phyloP scores from a whole-genome alignment of 192 early-diverging fungal species.

The Glomus cerebriforme region DNA sequence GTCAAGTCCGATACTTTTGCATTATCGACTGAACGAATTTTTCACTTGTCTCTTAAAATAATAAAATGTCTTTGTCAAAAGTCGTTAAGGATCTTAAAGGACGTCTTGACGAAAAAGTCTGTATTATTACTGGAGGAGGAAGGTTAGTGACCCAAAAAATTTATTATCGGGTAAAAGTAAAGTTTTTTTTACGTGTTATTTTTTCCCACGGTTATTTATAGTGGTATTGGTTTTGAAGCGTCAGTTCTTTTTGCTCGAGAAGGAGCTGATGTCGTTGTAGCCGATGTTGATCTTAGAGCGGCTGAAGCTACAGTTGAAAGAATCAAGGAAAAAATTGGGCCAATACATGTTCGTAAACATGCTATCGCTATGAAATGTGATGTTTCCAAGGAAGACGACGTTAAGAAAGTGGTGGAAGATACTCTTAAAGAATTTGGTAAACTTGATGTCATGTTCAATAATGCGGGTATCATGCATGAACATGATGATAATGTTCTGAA shows the following conservation, averaged over 20 bases:
- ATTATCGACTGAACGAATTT: too few species aligned
- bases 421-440: constrained; percentile 72
- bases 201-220: constrained; percentile 32
- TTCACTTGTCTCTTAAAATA: background rate
- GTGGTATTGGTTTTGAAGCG: constrained; percentile 81
- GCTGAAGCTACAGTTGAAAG: constrained; percentile 55
- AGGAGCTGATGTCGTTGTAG: constrained; percentile 74
- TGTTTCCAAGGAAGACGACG: constrained; percentile 72
- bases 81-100: constrained; percentile 28
- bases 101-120: constrained; percentile 71
- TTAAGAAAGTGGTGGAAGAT: constrained; percentile 64
- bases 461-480: constrained; percentile 85
- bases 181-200: background rate
- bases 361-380: constrained; percentile 70
- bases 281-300: constrained; percentile 72
- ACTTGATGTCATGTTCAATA: constrained; percentile 83
- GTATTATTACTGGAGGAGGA: constrained; percentile 80
- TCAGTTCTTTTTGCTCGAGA: constrained; percentile 75
- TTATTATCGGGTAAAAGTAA: too few species aligned
- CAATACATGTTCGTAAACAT: constrained; percentile 25
- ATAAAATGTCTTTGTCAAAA: constrained; percentile 1
- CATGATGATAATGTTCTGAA: constrained; percentile 76
- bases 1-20: too few species aligned
- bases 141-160: constrained; percentile 48
- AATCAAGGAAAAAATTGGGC: constrained; percentile 51